Percentiles rank a stretch among this genome's conserved stretches.
These are phyloP conservation scores for Lobulomyces angularis DNA, from an alignment of 192 early-diverging fungal genomes.

Conservation along the genomic window DNA sequence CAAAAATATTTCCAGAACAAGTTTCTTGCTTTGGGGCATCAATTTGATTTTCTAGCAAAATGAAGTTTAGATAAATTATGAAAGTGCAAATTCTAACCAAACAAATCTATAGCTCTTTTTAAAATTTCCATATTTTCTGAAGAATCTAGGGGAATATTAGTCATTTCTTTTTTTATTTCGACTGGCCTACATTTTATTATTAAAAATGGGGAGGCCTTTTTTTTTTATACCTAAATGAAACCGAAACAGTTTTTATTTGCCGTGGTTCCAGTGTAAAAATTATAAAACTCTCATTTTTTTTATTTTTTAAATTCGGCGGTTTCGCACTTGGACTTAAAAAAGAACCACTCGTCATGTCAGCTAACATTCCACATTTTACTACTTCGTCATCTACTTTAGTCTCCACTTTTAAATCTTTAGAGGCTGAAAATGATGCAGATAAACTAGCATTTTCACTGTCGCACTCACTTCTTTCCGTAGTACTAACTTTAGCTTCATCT, in stretches of 20 bases:
- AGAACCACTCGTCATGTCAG: no score
- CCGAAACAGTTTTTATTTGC: conserved; percentile 49
- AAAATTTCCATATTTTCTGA: no score
- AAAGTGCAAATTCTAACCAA: background rate
- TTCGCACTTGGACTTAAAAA: no score
- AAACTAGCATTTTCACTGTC: background rate
- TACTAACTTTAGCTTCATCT: conserved; percentile 13
- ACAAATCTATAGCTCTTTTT: no score
- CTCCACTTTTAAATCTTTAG: background rate
- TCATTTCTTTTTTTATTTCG: conserved; percentile 10
- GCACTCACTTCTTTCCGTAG: background rate
- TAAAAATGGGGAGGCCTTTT: conserved; percentile 1
- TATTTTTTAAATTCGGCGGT: conserved; percentile 18
- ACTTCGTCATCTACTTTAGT: background rate
- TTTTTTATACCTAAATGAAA: conserved; percentile 41
- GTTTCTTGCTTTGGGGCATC: conserved; percentile 11
- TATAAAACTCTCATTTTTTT: conserved; percentile 44
- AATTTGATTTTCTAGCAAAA: background rate
- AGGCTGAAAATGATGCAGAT: conserved; percentile 1
- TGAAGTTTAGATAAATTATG: background rate
- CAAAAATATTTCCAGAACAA: conserved; percentile 44
- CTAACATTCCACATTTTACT: no score
- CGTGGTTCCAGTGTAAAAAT: conserved; percentile 58
- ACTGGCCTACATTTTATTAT: conserved; percentile 7
- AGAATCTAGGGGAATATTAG: no score